phyloP scores from a whole-genome alignment of 73 alveolate species.

The Paraurostyla sp. region DNA sequence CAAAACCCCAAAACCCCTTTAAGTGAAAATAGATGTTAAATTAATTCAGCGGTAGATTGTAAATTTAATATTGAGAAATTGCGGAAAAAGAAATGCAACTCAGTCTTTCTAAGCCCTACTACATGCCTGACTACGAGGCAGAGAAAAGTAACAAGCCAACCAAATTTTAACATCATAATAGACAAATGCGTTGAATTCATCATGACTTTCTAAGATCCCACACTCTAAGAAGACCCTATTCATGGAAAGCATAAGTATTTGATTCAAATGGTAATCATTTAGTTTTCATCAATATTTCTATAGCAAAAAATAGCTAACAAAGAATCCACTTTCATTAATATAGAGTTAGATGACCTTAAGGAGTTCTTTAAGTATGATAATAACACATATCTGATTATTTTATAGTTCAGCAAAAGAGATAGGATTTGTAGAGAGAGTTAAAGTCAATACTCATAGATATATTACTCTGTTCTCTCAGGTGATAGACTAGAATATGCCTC shows the following conservation, averaged over 20 bases:
- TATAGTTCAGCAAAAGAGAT: constrained; percentile 77
- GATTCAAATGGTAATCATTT: constrained; percentile 46
- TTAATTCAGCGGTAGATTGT: constrained; percentile 39
- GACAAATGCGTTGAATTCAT: constrained; percentile 71
- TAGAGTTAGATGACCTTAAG: constrained; percentile 86
- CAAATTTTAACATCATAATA: neutral
- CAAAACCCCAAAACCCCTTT: constrained; percentile 29
- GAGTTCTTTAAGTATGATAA: constrained; percentile 44
- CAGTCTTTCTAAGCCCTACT: constrained; percentile 17
- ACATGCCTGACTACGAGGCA: constrained; percentile 62
- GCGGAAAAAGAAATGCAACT: constrained; percentile 47
- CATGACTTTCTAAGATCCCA: constrained; percentile 53
- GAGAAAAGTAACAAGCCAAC: constrained; percentile 15
- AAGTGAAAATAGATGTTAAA: neutral
- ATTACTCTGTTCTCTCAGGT: constrained; percentile 80
- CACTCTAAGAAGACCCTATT: constrained; percentile 60
- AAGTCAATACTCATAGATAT: constrained; percentile 88
- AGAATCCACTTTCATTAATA: constrained; percentile 73
- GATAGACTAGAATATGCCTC: constrained; percentile 86
- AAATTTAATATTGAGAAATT: neutral
- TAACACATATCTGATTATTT: constrained; percentile 81
- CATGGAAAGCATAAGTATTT: constrained; percentile 67
- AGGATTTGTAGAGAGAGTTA: constrained; percentile 80
- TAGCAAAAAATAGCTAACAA: constrained; percentile 88
- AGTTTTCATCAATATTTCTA: neutral